These are phyloP conservation scores for Aspergillus novoparasiticus DNA, from an alignment of 2,329 filamentous ascomycete genomes.

Conservation along the genomic window DNA sequence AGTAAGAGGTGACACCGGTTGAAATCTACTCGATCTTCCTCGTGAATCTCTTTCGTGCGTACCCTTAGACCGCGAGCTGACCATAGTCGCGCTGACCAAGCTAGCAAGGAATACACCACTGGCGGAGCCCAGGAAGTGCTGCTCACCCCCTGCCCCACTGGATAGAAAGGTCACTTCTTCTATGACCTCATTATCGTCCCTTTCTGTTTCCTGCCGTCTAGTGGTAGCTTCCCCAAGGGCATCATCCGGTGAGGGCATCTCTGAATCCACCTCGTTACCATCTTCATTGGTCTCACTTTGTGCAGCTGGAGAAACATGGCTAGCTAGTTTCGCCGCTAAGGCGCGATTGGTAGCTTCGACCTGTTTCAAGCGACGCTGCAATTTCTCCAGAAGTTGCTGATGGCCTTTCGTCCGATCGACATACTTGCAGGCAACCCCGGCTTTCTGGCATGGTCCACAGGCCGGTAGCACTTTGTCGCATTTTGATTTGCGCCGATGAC, in stretches of 20 bases:
- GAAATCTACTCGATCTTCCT: background rate
- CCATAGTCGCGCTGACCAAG: background rate
- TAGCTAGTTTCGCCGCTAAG: background rate
- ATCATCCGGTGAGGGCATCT: background rate
- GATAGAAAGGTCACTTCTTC: background rate
- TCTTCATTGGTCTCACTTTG: background rate
- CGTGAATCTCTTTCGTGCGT: background rate
- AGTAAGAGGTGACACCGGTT: background rate
- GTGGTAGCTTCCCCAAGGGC: background rate
- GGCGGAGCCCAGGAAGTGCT: background rate
- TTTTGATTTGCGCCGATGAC: background rate
- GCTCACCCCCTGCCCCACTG: constrained; percentile 20
- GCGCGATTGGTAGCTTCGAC: background rate
- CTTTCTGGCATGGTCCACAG: background rate
- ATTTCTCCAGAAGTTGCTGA: background rate
- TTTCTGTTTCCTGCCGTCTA: background rate
- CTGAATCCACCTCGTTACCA: background rate
- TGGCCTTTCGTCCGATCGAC: background rate
- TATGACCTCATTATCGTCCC: background rate
- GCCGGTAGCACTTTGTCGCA: background rate
- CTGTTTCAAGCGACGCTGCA: background rate
- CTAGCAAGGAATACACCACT: background rate
- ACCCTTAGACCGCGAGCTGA: background rate
- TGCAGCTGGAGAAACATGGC: background rate
- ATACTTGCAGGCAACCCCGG: background rate